Conservation (phyloP, 768 basidiomycete genomes). For the Boletus barrowsii region DNA sequence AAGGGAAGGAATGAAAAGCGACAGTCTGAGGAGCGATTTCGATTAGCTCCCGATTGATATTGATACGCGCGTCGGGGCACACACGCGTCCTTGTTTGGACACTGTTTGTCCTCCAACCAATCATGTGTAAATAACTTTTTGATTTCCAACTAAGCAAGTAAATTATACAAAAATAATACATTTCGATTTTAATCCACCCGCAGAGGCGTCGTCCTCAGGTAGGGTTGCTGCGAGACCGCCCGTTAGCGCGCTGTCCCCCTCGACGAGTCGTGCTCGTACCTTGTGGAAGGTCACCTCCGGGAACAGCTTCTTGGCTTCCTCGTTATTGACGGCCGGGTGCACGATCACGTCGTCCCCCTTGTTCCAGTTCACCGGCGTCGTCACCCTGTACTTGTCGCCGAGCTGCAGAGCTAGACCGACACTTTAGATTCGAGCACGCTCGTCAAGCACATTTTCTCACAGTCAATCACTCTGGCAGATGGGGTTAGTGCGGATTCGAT, state of each 20-base stretch:
- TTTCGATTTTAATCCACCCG: conserved; percentile 17
- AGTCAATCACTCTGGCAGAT: conserved; percentile 66
- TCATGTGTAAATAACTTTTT: conserved; percentile 18
- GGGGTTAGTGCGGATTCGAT: conserved; percentile 3
- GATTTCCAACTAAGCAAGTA: too few species aligned
- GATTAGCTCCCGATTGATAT: conserved; percentile 14
- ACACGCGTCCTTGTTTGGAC: conserved; percentile 28
- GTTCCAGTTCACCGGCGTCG: conserved; percentile 94
- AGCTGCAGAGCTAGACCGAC: conserved; percentile 68
- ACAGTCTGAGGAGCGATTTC: conserved; percentile 17
- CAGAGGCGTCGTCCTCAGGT: conserved; percentile 79
- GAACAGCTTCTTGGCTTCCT: conserved; percentile 91
- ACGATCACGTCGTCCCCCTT: conserved; percentile 94
- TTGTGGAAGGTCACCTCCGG: conserved; percentile 77
- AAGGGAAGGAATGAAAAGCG: conserved; percentile 18
- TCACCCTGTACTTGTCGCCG: conserved; percentile 79
- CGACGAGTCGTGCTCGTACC: conserved; percentile 39
- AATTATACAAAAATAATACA: too few species aligned
- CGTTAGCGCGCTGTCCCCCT: not conserved
- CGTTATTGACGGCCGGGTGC: conserved; percentile 75
- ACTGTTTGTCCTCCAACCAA: conserved; percentile 18
- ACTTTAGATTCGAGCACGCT: conserved; percentile 28
- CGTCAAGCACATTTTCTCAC: conserved; percentile 36
- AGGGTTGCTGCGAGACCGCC: conserved; percentile 50
- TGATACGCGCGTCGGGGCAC: conserved; percentile 25